phyloP scores from a whole-genome alignment of 768 basidiomycete species.

The Termitomyces sp. region DNA sequence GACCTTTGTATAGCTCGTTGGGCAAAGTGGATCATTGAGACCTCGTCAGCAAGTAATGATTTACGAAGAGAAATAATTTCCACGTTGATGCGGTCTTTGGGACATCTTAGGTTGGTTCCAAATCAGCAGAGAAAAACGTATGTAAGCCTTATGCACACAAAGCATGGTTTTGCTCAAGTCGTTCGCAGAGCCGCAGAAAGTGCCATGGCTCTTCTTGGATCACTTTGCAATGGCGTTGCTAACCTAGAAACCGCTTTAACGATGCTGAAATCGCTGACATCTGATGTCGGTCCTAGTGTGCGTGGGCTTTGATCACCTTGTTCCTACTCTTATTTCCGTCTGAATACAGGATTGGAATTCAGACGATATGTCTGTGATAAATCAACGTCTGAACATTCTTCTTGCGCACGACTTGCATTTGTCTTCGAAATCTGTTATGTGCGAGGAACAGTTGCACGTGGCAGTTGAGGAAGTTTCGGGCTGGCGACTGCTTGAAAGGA shows the following conservation, averaged over 20 bases:
- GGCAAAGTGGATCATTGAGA: constrained; percentile 55
- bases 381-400: constrained; percentile 39
- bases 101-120: constrained; percentile 24
- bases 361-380: constrained; percentile 49
- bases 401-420: constrained; percentile 16
- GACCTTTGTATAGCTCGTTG: constrained; percentile 62
- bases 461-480: constrained; percentile 26
- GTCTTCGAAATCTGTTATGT: background rate
- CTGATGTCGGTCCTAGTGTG: constrained; percentile 14
- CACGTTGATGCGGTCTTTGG: constrained; percentile 41
- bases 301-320: constrained; percentile 6
- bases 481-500: constrained; percentile 45
- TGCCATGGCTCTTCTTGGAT: constrained; percentile 29
- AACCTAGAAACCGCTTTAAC: constrained; percentile 25
- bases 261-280: constrained; percentile 15
- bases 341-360: constrained; percentile 46
- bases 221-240: constrained; percentile 30
- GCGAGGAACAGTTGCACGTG: background rate
- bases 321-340: background rate
- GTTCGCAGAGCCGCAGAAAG: constrained; percentile 14
- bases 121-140: constrained; percentile 23
- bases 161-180: background rate
- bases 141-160: constrained; percentile 16
- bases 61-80: constrained; percentile 40
- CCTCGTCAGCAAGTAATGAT: constrained; percentile 32